A percentile compares a stretch with the other conserved stretches of the same genome.
These are phyloP conservation scores for Huntiella abstrusa DNA, from an alignment of 2,329 filamentous ascomycete genomes.

Conservation along the genomic window DNA sequence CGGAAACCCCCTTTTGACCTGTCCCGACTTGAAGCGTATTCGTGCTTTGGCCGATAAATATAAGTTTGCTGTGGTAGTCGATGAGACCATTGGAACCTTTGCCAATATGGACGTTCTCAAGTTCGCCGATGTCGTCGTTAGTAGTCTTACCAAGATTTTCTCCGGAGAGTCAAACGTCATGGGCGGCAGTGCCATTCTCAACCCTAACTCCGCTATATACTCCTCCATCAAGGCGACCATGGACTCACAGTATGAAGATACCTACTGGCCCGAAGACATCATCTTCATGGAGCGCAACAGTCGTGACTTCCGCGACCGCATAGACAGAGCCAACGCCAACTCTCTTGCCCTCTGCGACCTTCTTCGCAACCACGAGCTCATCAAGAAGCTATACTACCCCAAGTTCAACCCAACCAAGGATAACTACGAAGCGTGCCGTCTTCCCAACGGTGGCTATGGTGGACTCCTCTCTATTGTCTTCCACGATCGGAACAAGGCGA, in stretches of 20 bases:
- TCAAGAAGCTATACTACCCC: conserved; percentile 75
- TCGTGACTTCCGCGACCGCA: conserved; percentile 68
- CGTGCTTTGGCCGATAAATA: conserved; percentile 60
- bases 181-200: conserved; percentile 58
- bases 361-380: conserved; percentile 37
- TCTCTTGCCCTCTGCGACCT: conserved; percentile 67
- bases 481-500: conserved; percentile 46
- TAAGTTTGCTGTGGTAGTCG: conserved; percentile 76
- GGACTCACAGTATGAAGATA: conserved; percentile 56
- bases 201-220: conserved; percentile 54
- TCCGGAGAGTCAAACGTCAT: conserved; percentile 97
- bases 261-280: conserved; percentile 84
- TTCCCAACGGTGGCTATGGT: conserved; percentile 65
- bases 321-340: conserved; percentile 69
- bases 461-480: conserved; percentile 78
- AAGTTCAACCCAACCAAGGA: conserved; percentile 50
- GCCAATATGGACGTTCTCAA: conserved; percentile 87
- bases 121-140: conserved; percentile 79
- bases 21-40: conserved; percentile 71
- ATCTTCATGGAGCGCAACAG: conserved; percentile 95
- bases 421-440: conserved; percentile 63
- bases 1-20: conserved; percentile 71
- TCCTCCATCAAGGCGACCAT: conserved; percentile 45
- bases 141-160: conserved; percentile 91
- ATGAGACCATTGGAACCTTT: conserved; percentile 94